Percentiles rank a stretch among this genome's conserved stretches.
Conservation (phyloP, 1,139 yeast species). For the Yamadazyma membranifaciens region DNA sequence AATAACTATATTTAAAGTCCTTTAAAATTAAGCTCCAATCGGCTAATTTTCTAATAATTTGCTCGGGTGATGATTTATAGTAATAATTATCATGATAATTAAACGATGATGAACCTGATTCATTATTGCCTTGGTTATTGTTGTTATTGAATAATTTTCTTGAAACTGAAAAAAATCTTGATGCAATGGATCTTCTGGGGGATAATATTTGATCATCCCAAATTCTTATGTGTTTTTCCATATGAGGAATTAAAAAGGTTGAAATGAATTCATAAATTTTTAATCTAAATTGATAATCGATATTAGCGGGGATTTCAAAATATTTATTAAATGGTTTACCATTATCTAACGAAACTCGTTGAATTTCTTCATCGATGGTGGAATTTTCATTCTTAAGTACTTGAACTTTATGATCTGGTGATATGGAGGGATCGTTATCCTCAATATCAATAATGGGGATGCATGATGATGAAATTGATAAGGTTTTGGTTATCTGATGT, state of each 20-base stretch:
- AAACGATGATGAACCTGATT: slow-evolving; percentile 15
- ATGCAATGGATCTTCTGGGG: slow-evolving; percentile 70
- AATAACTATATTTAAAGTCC: slow-evolving; percentile 82
- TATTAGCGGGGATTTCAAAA: slow-evolving; percentile 29
- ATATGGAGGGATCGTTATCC: slow-evolving; percentile 9
- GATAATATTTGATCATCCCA: slow-evolving; percentile 78
- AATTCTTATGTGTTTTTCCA: slow-evolving; percentile 69
- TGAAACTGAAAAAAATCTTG: slow-evolving; percentile 70
- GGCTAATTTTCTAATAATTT: slow-evolving; percentile 75
- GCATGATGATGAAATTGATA: slow-evolving; percentile 28
- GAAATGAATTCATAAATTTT: slow-evolving; percentile 55
- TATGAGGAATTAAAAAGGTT: slow-evolving; percentile 66
- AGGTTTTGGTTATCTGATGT: slow-evolving; percentile 22
- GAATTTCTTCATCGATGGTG: slow-evolving; percentile 57
- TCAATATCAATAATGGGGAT: slow-evolving; percentile 22
- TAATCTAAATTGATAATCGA: slow-evolving; percentile 41
- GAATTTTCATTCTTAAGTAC: slow-evolving; percentile 29
- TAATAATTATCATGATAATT: slow-evolving; percentile 54
- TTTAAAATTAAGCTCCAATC: slow-evolving; percentile 90
- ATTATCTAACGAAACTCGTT: slow-evolving; percentile 32
- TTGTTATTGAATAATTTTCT: slow-evolving; percentile 49
- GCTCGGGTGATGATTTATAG: slow-evolving; percentile 65
- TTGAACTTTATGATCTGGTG: no score
- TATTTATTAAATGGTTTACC: slow-evolving; percentile 12
- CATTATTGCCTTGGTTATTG: background rate